A percentile compares a stretch with the other conserved stretches of the same genome.
phyloP scores from a whole-genome alignment of 306 rosid species.

The Glycine tomentella region DNA sequence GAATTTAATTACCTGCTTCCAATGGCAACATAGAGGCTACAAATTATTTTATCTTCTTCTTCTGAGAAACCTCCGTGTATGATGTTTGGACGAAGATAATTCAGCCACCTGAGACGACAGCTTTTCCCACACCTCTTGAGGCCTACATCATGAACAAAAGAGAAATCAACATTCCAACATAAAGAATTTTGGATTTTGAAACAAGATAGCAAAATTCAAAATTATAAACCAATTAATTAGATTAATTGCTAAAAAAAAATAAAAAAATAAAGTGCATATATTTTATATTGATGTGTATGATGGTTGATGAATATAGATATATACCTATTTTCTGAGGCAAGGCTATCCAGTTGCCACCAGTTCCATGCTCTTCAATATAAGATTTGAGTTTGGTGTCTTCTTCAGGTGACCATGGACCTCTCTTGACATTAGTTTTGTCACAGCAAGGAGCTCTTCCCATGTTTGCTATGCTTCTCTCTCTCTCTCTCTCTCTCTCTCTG shows the following conservation, averaged over 20 bases:
- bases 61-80: conserved; percentile 85
- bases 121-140: conserved; percentile 72
- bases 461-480: background rate
- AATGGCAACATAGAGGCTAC: conserved; percentile 75
- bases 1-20: conserved; percentile 77
- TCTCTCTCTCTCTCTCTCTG: background rate
- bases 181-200: background rate
- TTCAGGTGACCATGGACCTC: conserved; percentile 49
- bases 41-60: conserved; percentile 91
- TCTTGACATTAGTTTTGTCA: conserved; percentile 74
- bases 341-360: conserved; percentile 63
- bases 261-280: background rate
- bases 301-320: background rate
- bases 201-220: background rate
- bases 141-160: conserved; percentile 47
- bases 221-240: background rate
- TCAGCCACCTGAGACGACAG: conserved; percentile 47
- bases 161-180: background rate
- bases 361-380: conserved; percentile 30
- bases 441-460: conserved; percentile 99
- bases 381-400: conserved; percentile 49
- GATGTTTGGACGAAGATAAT: conserved; percentile 77
- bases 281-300: background rate
- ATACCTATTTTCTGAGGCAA: conserved; percentile 81
- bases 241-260: background rate